phyloP scores from a whole-genome alignment of 73 alveolate species.

The Loxodes magnus region DNA sequence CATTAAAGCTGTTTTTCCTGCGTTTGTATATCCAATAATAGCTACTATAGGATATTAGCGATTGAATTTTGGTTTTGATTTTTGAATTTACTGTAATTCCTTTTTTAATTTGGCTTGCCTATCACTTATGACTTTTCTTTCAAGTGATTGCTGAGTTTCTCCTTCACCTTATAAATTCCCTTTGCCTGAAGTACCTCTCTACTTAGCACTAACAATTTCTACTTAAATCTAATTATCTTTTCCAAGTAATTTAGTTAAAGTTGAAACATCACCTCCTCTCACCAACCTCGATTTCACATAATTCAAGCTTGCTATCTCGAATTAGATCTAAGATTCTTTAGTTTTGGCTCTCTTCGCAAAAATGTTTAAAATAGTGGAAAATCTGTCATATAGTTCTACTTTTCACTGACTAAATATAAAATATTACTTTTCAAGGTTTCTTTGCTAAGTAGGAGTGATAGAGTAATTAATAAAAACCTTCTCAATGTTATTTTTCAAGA shows the following conservation, averaged over 20 bases:
- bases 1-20: constrained; percentile 79
- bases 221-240: constrained; percentile 18
- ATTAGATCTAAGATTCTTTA: constrained; percentile 41
- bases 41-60: constrained; percentile 56
- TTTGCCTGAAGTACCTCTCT: constrained; percentile 44
- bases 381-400: constrained; percentile 48
- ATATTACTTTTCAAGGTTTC: constrained; percentile 56
- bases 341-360: constrained; percentile 71
- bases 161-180: constrained; percentile 74
- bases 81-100: constrained; percentile 16
- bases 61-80: constrained; percentile 1
- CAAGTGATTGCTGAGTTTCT: constrained; percentile 59
- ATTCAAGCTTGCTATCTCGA: constrained; percentile 65
- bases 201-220: constrained; percentile 66
- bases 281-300: constrained; percentile 59
- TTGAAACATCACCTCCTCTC: constrained; percentile 46
- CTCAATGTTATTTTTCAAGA: constrained; percentile 39
- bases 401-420: constrained; percentile 14
- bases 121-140: constrained; percentile 52
- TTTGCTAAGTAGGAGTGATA: constrained; percentile 54
- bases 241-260: constrained; percentile 42
- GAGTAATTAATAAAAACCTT: constrained; percentile 56
- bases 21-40: constrained; percentile 80
- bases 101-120: constrained; percentile 48
- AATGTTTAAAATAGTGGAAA: constrained; percentile 65